phyloP scores from a whole-genome alignment of 2,329 filamentous ascomycete species.

The Hawksworthiomyces lignivorus region DNA sequence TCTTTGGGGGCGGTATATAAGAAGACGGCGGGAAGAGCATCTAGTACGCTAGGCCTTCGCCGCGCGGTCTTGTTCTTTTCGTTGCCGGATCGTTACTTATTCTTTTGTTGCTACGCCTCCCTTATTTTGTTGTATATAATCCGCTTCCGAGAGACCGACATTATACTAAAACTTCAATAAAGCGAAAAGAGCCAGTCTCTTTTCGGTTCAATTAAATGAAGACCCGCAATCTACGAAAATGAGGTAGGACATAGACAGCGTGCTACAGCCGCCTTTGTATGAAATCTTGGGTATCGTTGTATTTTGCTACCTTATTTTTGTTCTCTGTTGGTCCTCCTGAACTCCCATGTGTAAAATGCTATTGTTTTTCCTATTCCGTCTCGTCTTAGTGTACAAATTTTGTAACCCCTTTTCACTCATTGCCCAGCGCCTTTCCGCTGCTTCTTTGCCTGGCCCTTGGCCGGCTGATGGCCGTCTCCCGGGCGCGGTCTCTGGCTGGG shows the following conservation, averaged over 20 bases:
- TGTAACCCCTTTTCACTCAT: background rate
- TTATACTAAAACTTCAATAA: too few species aligned
- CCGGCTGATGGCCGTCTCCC: constrained; percentile 25
- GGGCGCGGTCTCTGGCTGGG: constrained; percentile 8
- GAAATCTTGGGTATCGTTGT: constrained; percentile 9
- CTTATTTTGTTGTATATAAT: constrained; percentile 12
- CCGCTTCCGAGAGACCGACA: background rate
- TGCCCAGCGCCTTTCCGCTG: background rate
- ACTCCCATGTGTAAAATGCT: too few species aligned
- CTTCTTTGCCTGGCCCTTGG: constrained; percentile 53
- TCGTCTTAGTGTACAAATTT: background rate
- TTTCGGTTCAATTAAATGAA: background rate
- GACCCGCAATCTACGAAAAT: too few species aligned
- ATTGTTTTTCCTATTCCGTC: background rate
- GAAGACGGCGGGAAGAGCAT: too few species aligned
- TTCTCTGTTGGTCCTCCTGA: too few species aligned
- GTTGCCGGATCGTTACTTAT: background rate
- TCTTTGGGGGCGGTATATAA: too few species aligned
- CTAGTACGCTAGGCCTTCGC: too few species aligned
- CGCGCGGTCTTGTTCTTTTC: too few species aligned
- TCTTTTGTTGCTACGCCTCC: background rate
- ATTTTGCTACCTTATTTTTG: too few species aligned
- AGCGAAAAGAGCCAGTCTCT: background rate
- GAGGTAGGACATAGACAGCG: too few species aligned
- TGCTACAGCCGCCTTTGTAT: too few species aligned